These are phyloP conservation scores for Fusarium sulawesiense DNA, from an alignment of 2,329 filamentous ascomycete genomes.

Conservation along the genomic window DNA sequence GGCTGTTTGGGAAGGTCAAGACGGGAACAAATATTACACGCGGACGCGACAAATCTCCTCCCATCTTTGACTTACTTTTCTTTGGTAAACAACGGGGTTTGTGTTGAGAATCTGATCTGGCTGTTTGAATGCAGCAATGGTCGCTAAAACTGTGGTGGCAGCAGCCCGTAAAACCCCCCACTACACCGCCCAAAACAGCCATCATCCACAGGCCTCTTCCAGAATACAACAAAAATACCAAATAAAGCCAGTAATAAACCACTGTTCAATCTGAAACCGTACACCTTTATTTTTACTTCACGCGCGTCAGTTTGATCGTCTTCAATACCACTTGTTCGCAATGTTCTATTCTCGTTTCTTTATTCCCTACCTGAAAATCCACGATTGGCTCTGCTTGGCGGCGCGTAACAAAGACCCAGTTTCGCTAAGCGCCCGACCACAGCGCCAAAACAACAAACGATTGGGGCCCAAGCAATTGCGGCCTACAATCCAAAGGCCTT, in stretches of 20 bases:
- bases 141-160: too few species aligned
- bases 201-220: background rate
- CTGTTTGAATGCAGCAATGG: too few species aligned
- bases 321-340: background rate
- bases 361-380: background rate
- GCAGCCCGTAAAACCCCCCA: background rate
- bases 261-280: background rate
- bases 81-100: too few species aligned
- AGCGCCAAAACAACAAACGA: constrained; percentile 37
- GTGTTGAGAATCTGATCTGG: too few species aligned
- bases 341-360: constrained; percentile 30
- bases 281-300: constrained; percentile 3
- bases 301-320: background rate
- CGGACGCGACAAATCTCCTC: too few species aligned
- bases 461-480: constrained; percentile 31
- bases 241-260: background rate
- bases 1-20: background rate
- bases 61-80: too few species aligned
- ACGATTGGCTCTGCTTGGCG: constrained; percentile 18
- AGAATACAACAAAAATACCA: background rate
- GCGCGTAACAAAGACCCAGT: constrained; percentile 32
- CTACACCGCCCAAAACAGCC: background rate
- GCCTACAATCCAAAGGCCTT: constrained; percentile 4
- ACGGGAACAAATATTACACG: background rate
- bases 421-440: constrained; percentile 43